These are phyloP conservation scores for Cytospora piceicola DNA, from an alignment of 2,329 filamentous ascomycete genomes.

Conservation along the genomic window DNA sequence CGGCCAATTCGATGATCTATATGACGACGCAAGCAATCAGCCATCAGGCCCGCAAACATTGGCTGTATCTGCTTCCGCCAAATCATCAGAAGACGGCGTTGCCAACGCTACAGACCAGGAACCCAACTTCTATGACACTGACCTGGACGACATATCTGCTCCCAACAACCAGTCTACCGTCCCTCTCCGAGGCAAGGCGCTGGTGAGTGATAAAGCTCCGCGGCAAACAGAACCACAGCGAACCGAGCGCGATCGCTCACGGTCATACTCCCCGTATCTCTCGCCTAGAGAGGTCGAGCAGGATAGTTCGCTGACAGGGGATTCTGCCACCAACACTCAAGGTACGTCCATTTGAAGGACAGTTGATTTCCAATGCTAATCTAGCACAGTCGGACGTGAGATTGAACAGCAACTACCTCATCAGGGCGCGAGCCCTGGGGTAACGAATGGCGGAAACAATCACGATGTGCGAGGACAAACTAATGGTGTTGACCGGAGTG, in stretches of 20 bases:
- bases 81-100: conserved; percentile 1
- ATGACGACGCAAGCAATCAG: conserved; percentile 46
- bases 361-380: conserved; percentile 5
- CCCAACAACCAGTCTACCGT: conserved; percentile 31
- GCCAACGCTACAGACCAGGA: conserved; percentile 30
- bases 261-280: conserved; percentile 57
- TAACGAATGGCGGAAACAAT: neutral
- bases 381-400: neutral
- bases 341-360: neutral
- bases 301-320: conserved; percentile 26
- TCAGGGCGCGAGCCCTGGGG: neutral
- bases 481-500: neutral
- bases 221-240: conserved; percentile 34
- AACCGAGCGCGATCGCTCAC: conserved; percentile 48
- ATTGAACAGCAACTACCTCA: neutral
- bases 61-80: conserved; percentile 6
- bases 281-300: conserved; percentile 53
- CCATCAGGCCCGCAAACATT: conserved; percentile 24
- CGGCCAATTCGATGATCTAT: conserved; percentile 62
- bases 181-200: conserved; percentile 24
- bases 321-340: neutral
- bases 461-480: neutral
- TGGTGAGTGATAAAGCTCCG: conserved; percentile 28
- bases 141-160: conserved; percentile 34
- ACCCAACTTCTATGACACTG: conserved; percentile 37